These are phyloP conservation scores for Anisodus acutangulus DNA, from an alignment of 257 asterid species.

Conservation along the genomic window DNA sequence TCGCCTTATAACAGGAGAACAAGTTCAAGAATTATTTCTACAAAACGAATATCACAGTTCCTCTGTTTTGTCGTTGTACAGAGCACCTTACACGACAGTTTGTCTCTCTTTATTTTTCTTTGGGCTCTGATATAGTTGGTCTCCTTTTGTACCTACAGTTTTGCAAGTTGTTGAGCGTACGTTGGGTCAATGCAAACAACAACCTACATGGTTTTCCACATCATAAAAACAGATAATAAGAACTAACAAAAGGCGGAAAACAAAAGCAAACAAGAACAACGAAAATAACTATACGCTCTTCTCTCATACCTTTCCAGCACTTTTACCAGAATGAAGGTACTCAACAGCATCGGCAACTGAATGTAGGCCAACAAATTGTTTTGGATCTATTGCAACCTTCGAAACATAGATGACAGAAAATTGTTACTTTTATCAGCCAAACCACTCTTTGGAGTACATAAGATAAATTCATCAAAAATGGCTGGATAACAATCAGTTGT, in stretches of 20 bases:
- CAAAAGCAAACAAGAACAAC: not conserved
- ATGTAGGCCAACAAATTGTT: constrained; percentile 65
- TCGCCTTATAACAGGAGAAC: not conserved
- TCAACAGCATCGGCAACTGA: constrained; percentile 92
- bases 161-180: constrained; percentile 54
- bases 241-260: not conserved
- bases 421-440: not conserved
- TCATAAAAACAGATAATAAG: not conserved
- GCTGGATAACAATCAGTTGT: not conserved
- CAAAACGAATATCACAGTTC: not conserved
- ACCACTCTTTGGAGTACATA: too few relatives aligned
- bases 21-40: not conserved
- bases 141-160: constrained; percentile 30
- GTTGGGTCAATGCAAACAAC: constrained; percentile 84
- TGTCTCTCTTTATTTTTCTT: not conserved
- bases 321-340: constrained; percentile 88
- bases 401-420: constrained; percentile 21
- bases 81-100: not conserved
- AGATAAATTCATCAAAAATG: not conserved
- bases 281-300: not conserved
- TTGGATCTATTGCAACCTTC: constrained; percentile 81
- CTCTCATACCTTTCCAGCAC: constrained; percentile 85
- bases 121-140: not conserved
- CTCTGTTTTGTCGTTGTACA: not conserved
- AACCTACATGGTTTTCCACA: constrained; percentile 54